Percentiles rank a stretch among this genome's conserved stretches.
These are phyloP conservation scores for Halophytophthora polymorphica DNA, from an alignment of 352 stramenopile species.

Conservation along the genomic window DNA sequence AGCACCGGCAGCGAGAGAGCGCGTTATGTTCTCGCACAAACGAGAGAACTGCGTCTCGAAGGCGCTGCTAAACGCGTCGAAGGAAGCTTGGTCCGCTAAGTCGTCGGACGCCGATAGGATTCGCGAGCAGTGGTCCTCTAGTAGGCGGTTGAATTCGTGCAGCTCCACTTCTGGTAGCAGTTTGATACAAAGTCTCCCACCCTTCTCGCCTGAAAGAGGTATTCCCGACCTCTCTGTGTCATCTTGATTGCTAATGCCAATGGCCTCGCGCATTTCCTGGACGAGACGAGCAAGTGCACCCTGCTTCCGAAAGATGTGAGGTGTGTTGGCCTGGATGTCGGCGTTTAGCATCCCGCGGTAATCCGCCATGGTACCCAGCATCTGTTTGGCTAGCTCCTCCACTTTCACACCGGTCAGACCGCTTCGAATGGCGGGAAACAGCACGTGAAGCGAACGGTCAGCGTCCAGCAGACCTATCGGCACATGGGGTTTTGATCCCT, in stretches of 20 bases:
- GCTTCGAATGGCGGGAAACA: constrained; percentile 13
- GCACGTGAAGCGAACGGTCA: constrained; percentile 16
- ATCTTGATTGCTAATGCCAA: constrained; percentile 5
- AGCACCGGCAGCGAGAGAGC: too few relatives aligned
- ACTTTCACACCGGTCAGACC: background rate
- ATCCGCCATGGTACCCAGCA: constrained; percentile 33
- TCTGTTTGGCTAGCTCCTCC: constrained; percentile 7
- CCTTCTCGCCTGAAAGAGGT: background rate
- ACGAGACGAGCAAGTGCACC: constrained; percentile 32
- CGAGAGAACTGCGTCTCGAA: constrained; percentile 32
- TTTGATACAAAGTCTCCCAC: background rate
- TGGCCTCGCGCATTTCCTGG: constrained; percentile 19
- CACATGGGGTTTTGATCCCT: background rate
- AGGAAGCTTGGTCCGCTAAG: constrained; percentile 6
- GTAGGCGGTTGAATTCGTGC: constrained; percentile 17
- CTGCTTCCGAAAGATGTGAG: constrained; percentile 49
- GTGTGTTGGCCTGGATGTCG: constrained; percentile 38
- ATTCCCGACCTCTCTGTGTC: too few relatives aligned
- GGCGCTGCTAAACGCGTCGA: constrained; percentile 21
- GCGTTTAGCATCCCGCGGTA: constrained; percentile 36
- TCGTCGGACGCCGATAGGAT: constrained; percentile 9
- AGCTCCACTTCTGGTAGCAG: constrained; percentile 6
- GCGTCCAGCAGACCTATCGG: constrained; percentile 23
- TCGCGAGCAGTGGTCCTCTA: constrained; percentile 27
- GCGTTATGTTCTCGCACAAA: constrained; percentile 34